Evolutionary conservation across 2,329 filamentous ascomycete species (phyloP).

Genomic region (Trichophyton schoenleinii): DNA sequence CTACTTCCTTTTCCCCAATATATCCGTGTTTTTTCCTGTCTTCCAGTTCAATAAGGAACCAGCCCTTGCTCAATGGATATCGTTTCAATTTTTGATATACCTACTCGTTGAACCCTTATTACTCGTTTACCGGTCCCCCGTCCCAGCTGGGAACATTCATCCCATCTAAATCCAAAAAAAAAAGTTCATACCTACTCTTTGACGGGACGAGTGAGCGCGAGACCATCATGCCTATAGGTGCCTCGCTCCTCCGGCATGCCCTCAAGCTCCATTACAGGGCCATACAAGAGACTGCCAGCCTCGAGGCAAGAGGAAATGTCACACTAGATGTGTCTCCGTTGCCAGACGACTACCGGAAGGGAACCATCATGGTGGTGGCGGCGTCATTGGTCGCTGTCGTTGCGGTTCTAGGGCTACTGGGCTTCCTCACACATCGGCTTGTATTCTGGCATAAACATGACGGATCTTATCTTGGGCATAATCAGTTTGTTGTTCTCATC

Average conservation of each 20-base stretch:
- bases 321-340: constrained; percentile 23
- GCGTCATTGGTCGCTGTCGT: constrained; percentile 38
- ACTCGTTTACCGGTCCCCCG: too few relatives aligned
- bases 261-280: not conserved
- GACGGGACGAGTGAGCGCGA: not conserved
- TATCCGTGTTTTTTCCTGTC: not conserved
- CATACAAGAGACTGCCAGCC: not conserved
- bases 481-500: constrained; percentile 43
- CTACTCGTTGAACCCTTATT: not conserved
- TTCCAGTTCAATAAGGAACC: too few relatives aligned
- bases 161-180: too few relatives aligned
- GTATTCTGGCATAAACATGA: constrained; percentile 39
- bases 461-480: constrained; percentile 39
- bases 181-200: not conserved
- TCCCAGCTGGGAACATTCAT: too few relatives aligned
- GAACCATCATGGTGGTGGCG: constrained; percentile 36
- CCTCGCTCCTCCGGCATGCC: not conserved
- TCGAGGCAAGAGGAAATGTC: constrained; percentile 4
- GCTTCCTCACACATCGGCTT: constrained; percentile 41
- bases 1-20: not conserved
- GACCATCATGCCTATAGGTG: constrained; percentile 2
- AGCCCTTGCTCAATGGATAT: not conserved
- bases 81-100: not conserved
- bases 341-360: constrained; percentile 24
- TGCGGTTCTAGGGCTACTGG: constrained; percentile 32